phyloP scores from a whole-genome alignment of 768 basidiomycete genomes.

The Daedaleopsis sinensis region DNA sequence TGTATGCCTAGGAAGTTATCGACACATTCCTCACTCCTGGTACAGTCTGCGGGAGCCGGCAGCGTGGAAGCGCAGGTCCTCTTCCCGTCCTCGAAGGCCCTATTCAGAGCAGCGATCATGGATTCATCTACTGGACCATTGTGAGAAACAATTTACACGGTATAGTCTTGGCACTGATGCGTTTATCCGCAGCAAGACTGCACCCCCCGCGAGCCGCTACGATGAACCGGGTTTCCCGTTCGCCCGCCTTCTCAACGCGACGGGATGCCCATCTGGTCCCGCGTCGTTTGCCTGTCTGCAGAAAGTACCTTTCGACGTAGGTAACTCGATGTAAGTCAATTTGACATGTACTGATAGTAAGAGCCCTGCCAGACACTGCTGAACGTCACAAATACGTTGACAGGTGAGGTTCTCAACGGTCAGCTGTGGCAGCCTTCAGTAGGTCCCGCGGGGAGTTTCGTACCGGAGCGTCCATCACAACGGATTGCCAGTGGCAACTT shows the following conservation, averaged over 20 bases:
- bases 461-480: constrained; percentile 47
- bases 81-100: constrained; percentile 38
- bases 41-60: constrained; percentile 54
- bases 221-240: constrained; percentile 33
- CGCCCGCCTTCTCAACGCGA: constrained; percentile 21
- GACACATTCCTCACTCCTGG: neutral
- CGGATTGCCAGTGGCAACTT: constrained; percentile 51
- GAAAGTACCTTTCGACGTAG: constrained; percentile 35
- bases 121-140: constrained; percentile 59
- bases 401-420: constrained; percentile 44
- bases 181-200: constrained; percentile 45
- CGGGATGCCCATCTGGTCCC: constrained; percentile 26
- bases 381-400: constrained; percentile 51
- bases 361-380: constrained; percentile 44
- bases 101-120: constrained; percentile 56
- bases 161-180: neutral
- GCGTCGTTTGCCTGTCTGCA: constrained; percentile 30
- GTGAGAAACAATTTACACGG: constrained; percentile 34
- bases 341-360: neutral
- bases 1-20: neutral
- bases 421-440: constrained; percentile 63
- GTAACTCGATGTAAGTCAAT: neutral
- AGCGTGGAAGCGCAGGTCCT: constrained; percentile 52
- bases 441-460: constrained; percentile 53
- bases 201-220: constrained; percentile 29